phyloP scores from a whole-genome alignment of 2,329 filamentous ascomycete genomes.

The Lomentospora prolificans region DNA sequence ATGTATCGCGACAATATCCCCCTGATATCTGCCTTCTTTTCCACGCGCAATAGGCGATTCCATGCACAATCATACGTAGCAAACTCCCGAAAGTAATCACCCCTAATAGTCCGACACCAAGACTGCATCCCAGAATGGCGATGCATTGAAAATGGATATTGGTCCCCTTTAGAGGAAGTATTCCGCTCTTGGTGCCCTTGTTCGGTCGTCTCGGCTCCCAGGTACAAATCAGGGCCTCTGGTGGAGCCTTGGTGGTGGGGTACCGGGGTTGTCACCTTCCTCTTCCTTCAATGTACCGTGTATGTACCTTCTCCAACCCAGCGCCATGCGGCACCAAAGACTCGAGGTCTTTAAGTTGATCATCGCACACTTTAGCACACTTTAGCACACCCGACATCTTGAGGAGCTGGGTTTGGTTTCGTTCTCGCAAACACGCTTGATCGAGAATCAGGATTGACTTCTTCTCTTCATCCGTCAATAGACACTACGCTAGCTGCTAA shows the following conservation, averaged over 20 bases:
- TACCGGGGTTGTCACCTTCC: neutral
- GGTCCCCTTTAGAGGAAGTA: neutral
- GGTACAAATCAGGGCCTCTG: neutral
- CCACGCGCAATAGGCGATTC: no score
- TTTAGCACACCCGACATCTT: no score
- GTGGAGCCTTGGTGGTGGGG: slow-evolving; percentile 1
- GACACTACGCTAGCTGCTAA: no score
- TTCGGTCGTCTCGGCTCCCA: neutral
- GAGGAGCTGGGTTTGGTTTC: no score
- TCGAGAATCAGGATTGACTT: no score
- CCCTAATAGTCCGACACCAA: no score
- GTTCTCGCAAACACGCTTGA: no score
- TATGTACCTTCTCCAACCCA: neutral
- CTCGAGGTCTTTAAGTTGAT: neutral
- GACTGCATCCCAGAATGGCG: neutral
- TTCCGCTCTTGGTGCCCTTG: neutral
- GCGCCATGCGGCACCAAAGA: neutral
- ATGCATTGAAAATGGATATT: neutral
- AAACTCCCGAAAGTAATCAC: no score
- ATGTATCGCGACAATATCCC: no score
- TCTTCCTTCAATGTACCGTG: neutral
- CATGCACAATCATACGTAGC: no score
- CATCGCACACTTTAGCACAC: neutral
- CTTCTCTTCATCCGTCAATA: no score
- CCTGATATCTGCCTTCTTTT: no score